Conservation (phyloP, 192 early-diverging fungal genomes). For the Coemansia sp. region DNA sequence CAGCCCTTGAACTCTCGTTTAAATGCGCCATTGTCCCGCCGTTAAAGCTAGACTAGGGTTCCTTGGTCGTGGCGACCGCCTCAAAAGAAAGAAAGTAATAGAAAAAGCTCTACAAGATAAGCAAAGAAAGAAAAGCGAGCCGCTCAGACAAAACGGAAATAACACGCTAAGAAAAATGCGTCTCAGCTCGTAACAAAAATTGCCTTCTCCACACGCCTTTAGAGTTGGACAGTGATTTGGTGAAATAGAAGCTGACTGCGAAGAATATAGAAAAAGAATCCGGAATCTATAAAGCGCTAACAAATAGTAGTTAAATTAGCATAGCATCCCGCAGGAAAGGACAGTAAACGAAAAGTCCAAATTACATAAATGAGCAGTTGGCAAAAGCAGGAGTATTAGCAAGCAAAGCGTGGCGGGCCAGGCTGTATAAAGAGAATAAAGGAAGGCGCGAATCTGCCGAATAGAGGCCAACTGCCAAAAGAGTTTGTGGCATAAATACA, state of each 20-base stretch:
- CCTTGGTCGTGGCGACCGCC: not conserved
- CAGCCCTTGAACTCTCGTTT: conserved; percentile 26
- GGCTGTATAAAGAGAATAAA: not conserved
- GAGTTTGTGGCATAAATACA: not conserved
- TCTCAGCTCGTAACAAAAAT: not conserved
- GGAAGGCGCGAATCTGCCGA: not conserved
- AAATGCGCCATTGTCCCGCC: conserved; percentile 30
- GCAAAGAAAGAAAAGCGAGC: conserved; percentile 9
- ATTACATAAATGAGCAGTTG: conserved; percentile 5
- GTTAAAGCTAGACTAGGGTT: not conserved
- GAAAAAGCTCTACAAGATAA: not conserved
- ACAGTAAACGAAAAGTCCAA: conserved; percentile 1
- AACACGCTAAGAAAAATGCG: conserved; percentile 1
- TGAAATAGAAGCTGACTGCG: not conserved
- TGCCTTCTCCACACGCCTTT: not conserved
- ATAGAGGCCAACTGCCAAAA: not conserved
- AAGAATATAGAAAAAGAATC: not conserved
- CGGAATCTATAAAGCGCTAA: not conserved
- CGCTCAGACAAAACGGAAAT: conserved; percentile 2
- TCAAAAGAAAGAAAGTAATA: not conserved
- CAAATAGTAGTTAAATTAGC: conserved; percentile 5
- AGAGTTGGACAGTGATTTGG: not conserved
- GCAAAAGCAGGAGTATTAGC: conserved; percentile 1
- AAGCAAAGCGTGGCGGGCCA: conserved; percentile 3
- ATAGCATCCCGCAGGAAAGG: not conserved